Base-by-base conservation (phyloP, 129 eudicot species). In the Arctium lappa region DNA sequence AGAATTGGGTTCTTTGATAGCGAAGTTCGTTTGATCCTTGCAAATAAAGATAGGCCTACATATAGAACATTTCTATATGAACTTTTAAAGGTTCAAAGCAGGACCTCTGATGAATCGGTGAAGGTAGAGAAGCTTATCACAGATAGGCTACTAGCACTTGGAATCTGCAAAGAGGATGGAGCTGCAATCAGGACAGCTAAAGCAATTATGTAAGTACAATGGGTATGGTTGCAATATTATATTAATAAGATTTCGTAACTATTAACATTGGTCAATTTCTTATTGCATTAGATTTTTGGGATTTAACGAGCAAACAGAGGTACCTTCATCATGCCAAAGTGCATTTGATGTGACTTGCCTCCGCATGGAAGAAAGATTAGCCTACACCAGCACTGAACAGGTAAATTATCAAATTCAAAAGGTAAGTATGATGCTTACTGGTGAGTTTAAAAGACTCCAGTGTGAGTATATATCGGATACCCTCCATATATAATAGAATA, bases 321-420 rank as follows among this genome's bases (percentile, higher is more conserved):
- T 96, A 73, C 99, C 99, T 76, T 44, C 77, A 73, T 86, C 94
- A 74, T 96, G 98, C 88, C 79, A 84, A 84, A 85, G 88, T 80
- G 92, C 98, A 77, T 96, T 96, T 86, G 98, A 96, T 62, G 94
- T 90, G 66, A 91, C 95, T n/a, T 91, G 97, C 86, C 88, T 86
- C 70, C 92, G 90, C 60, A 96, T 96, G 99, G 99, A 93, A 89
- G 94, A 91, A 85, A 93, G 86, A 82, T 84, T 96, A 77, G 89
- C 95, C 56, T 96, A 93, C 88, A 83, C 95, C 36, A 84, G 83
- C 85, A 83, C 75, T 42, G 99, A 96, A 75, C 87, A 90, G 94
- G 99, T 93, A 83, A 83, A 18, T 75, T 37, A 46, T 37, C 48
- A 32, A 18, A 48, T 32, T 74, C 29, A 30, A 60, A 56, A 60